Percentiles rank a stretch among this genome's conserved stretches.
phyloP scores from a whole-genome alignment of 345 rosid genomes.

The Syzygium oleosum region DNA sequence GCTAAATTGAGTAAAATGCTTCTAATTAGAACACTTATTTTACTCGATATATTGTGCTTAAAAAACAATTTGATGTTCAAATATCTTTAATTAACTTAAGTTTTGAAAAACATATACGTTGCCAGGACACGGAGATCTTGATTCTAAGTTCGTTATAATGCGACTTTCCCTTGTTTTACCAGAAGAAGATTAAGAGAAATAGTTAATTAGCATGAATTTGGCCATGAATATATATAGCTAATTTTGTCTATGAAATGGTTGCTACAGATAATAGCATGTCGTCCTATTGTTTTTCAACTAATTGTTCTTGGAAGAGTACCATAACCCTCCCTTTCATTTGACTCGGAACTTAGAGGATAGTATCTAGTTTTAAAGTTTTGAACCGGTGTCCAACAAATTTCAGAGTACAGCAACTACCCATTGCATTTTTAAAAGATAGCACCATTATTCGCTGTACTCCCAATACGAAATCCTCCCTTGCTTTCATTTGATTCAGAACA shows the following conservation, averaged over 20 bases:
- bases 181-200: neutral
- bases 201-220: fast-evolving
- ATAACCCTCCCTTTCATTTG: neutral
- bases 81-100: fast-evolving
- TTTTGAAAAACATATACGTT: fast-evolving
- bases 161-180: neutral
- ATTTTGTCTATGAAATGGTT: neutral
- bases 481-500: neutral
- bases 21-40: fast-evolving
- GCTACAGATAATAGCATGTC: neutral
- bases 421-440: fast-evolving
- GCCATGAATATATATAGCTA: fast-evolving
- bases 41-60: too few relatives aligned
- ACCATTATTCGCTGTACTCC: fast-evolving
- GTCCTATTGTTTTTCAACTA: neutral
- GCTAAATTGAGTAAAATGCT: neutral
- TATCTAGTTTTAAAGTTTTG: too few relatives aligned
- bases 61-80: too few relatives aligned
- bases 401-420: neutral
- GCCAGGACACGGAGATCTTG: fast-evolving
- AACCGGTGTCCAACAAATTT: neutral
- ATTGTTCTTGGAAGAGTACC: neutral
- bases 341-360: neutral
- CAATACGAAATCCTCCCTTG: neutral
- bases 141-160: neutral